phyloP scores from a whole-genome alignment of 192 early-diverging fungal genomes.

The Ramicandelaber brevisporus region DNA sequence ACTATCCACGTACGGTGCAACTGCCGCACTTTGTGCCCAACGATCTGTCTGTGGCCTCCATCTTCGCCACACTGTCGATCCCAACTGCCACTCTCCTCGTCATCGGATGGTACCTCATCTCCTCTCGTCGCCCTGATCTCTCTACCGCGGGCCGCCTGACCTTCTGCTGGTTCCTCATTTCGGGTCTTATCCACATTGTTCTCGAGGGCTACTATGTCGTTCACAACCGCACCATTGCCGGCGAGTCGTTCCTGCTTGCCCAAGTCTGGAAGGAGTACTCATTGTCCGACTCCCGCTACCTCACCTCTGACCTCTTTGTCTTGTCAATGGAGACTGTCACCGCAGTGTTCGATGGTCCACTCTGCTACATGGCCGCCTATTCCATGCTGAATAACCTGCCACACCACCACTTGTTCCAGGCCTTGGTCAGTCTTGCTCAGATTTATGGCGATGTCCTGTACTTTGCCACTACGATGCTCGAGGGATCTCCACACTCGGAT shows the following conservation, averaged over 20 bases:
- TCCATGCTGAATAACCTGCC: constrained; percentile 23
- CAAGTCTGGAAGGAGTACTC: constrained; percentile 86
- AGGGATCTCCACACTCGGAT: constrained; percentile 36
- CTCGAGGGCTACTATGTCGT: constrained; percentile 72
- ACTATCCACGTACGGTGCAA: too few relatives aligned
- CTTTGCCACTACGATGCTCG: constrained; percentile 37
- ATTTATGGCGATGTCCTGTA: constrained; percentile 69
- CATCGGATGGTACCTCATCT: too few relatives aligned
- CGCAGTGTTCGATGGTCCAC: constrained; percentile 40
- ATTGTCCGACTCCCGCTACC: constrained; percentile 64
- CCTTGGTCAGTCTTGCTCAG: constrained; percentile 36
- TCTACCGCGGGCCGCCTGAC: too few relatives aligned
- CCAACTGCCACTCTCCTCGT: too few relatives aligned
- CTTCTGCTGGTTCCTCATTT: constrained; percentile 65
- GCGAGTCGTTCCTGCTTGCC: constrained; percentile 30
- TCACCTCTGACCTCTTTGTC: constrained; percentile 58
- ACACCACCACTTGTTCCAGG: constrained; percentile 24
- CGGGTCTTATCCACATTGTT: constrained; percentile 52
- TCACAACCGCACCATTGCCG: constrained; percentile 37
- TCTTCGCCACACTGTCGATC: too few relatives aligned
- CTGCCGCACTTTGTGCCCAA: too few relatives aligned
- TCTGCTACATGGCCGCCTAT: constrained; percentile 25
- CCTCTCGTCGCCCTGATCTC: too few relatives aligned
- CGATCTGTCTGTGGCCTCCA: too few relatives aligned
- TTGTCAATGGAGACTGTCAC: constrained; percentile 73